These are phyloP conservation scores for Penicillium odoratum DNA, from an alignment of 495 filamentous ascomycete species.

Conservation along the genomic window DNA sequence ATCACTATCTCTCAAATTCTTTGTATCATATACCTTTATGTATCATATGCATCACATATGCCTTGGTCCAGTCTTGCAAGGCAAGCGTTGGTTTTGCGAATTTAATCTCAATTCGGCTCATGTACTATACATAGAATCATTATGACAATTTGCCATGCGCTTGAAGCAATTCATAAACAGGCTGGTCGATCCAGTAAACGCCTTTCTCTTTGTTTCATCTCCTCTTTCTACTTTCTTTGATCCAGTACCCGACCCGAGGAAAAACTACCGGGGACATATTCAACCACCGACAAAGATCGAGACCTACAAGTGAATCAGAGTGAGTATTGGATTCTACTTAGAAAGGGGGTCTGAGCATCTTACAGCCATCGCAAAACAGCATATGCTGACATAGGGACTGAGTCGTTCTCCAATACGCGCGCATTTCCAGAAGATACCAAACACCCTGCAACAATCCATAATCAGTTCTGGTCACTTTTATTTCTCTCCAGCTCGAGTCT, in stretches of 20 bases:
- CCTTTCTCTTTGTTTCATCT: conserved; percentile 2
- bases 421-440: conserved; percentile 96
- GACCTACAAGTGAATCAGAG: conserved; percentile 25
- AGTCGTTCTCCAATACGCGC: conserved; percentile 90
- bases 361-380: conserved; percentile 93
- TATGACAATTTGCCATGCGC: conserved; percentile 19
- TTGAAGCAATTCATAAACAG: conserved; percentile 13
- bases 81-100: conserved; percentile 17
- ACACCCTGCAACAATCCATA: conserved; percentile 53
- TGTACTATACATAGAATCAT: conserved; percentile 37
- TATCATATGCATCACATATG: conserved; percentile 2
- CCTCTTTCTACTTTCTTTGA: neutral
- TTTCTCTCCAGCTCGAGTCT: neutral
- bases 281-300: conserved; percentile 48
- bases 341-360: conserved; percentile 33
- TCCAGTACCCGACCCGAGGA: neutral
- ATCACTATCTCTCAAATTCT: conserved; percentile 20
- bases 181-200: conserved; percentile 7
- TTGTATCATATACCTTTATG: conserved; percentile 10
- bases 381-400: conserved; percentile 94
- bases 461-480: neutral
- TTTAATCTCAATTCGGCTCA: conserved; percentile 22
- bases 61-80: neutral
- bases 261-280: neutral
- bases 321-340: conserved; percentile 6